Conservation (phyloP, 352 stramenopile genomes). For the Pythium inflatum region DNA sequence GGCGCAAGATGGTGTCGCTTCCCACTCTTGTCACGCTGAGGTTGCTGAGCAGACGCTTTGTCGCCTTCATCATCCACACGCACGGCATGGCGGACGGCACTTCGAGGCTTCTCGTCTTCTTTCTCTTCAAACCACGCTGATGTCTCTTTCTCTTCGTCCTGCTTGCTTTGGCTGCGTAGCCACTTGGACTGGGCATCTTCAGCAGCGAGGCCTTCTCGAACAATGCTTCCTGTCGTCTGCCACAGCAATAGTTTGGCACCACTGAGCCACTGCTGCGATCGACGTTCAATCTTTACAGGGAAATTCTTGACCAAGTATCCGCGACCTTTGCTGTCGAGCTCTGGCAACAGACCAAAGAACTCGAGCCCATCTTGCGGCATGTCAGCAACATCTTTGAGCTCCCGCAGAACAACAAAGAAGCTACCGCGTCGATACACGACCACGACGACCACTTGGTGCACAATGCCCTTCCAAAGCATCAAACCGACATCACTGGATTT, state of each 20-base stretch:
- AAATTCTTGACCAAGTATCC: conserved; percentile 61
- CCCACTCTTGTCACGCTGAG: conserved; percentile 19
- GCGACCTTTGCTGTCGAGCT: conserved; percentile 49
- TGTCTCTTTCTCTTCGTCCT: conserved; percentile 30
- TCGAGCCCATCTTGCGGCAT: conserved; percentile 40
- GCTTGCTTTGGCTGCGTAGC: conserved; percentile 28
- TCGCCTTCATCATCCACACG: conserved; percentile 23
- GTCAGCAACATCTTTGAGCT: conserved; percentile 31
- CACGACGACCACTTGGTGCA: conserved; percentile 56
- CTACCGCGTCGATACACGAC: conserved; percentile 54
- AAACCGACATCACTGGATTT: conserved; percentile 37
- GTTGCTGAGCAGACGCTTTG: conserved; percentile 14
- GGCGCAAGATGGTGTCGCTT: conserved; percentile 32
- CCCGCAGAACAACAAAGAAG: conserved; percentile 57
- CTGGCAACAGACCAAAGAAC: conserved; percentile 52
- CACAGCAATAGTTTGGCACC: conserved; percentile 61
- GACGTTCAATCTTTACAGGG: conserved; percentile 13
- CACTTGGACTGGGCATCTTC: conserved; percentile 36
- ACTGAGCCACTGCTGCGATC: conserved; percentile 43
- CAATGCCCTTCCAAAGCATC: conserved; percentile 64
- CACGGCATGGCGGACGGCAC: neutral
- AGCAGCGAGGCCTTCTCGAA: conserved; percentile 48
- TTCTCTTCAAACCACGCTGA: conserved; percentile 34
- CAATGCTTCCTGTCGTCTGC: conserved; percentile 60
- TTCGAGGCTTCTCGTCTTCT: neutral